phyloP scores from a whole-genome alignment of 371 early-diverging fungal species.

The Funneliformis caledonium region DNA sequence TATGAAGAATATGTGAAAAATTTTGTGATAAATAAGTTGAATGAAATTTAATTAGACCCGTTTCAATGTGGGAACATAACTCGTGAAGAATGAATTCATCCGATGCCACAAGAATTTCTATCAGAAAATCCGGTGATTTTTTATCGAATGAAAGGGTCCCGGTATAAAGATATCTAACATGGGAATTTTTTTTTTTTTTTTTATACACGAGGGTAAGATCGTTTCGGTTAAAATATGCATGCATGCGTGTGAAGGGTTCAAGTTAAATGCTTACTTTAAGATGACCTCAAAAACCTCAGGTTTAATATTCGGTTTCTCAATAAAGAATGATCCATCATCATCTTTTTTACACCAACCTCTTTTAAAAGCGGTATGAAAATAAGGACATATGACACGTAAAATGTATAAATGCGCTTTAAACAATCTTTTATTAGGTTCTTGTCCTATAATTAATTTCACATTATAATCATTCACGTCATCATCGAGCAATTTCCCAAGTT shows the following conservation, averaged over 20 bases:
- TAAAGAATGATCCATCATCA: not conserved
- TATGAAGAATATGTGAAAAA: not conserved
- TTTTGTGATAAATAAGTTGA: slow-evolving; percentile 5
- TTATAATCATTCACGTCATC: slow-evolving; percentile 25
- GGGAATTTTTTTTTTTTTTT: too few relatives aligned
- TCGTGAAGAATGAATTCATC: slow-evolving; percentile 17
- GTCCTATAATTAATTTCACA: slow-evolving; percentile 8
- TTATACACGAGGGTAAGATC: not conserved
- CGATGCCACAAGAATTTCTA: slow-evolving; percentile 6
- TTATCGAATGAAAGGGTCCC: slow-evolving; percentile 9
- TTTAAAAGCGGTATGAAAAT: slow-evolving; percentile 8
- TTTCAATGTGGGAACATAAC: not conserved
- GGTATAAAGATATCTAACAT: slow-evolving; percentile 28
- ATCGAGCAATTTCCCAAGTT: not conserved
- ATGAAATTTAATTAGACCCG: slow-evolving; percentile 4
- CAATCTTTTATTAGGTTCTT: not conserved
- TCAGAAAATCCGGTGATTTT: slow-evolving; percentile 1
- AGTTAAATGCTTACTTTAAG: not conserved
- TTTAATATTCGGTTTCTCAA: slow-evolving; percentile 25
- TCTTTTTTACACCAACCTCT: not conserved
- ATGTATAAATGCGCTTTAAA: slow-evolving; percentile 25
- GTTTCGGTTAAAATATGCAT: too few relatives aligned
- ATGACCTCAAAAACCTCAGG: slow-evolving; percentile 10
- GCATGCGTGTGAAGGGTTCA: too few relatives aligned
- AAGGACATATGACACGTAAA: not conserved